Percentiles rank a stretch among this genome's conserved stretches.
These are phyloP conservation scores for Metarhizium sp. DNA, from an alignment of 2,329 filamentous ascomycete genomes.

Conservation along the genomic window DNA sequence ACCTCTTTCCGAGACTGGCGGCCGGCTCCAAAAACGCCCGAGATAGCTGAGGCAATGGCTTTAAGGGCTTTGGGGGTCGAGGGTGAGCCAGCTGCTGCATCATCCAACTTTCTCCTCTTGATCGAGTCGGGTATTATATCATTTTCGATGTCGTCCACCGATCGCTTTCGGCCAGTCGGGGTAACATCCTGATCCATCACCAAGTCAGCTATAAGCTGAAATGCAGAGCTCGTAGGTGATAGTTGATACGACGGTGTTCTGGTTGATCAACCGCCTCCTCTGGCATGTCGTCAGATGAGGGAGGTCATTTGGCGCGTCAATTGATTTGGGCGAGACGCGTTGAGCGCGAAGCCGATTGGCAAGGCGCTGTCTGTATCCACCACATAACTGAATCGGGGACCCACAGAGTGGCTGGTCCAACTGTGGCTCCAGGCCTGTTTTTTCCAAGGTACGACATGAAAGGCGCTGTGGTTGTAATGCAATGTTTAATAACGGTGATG, in stretches of 20 bases:
- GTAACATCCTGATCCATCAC: slow-evolving; percentile 18
- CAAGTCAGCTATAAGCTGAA: neutral
- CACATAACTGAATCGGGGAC: too few species aligned
- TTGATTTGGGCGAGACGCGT: slow-evolving; percentile 3
- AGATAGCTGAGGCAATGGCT: slow-evolving; percentile 22
- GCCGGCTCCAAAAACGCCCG: slow-evolving; percentile 16
- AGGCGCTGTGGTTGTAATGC: too few species aligned
- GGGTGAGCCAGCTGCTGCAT: slow-evolving; percentile 13
- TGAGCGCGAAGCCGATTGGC: neutral
- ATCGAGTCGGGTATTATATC: slow-evolving; percentile 12
- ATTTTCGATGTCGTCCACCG: slow-evolving; percentile 12
- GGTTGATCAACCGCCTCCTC: neutral
- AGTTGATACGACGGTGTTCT: neutral
- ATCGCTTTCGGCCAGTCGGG: slow-evolving; percentile 10
- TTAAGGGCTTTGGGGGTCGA: slow-evolving; percentile 21
- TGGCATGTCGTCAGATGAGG: neutral
- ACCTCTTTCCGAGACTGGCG: slow-evolving; percentile 9
- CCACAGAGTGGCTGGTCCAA: too few species aligned
- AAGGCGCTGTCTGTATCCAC: too few species aligned
- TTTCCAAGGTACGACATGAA: too few species aligned
- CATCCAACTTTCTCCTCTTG: slow-evolving; percentile 24
- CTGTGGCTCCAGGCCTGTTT: too few species aligned
- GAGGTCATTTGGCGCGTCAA: neutral
- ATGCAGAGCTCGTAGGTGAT: neutral
- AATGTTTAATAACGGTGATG: too few species aligned